A percentile compares a stretch with the other conserved stretches of the same genome.
Conservation (phyloP, 768 basidiomycete species). For the Rhizopogon vulgaris region DNA sequence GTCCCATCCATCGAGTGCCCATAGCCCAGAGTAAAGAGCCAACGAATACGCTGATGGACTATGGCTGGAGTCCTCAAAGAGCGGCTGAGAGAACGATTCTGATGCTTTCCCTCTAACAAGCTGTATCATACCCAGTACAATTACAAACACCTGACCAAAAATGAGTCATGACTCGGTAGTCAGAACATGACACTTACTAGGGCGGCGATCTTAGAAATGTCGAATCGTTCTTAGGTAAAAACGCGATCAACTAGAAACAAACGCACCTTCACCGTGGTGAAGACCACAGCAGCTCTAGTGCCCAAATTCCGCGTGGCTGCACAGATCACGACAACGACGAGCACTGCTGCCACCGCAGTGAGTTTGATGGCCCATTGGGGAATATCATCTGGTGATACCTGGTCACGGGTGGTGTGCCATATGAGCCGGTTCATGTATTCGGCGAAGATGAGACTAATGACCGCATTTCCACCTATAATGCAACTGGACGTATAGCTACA, state of each 20-base stretch:
- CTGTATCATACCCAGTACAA: conserved; percentile 73
- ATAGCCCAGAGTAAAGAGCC: conserved; percentile 92
- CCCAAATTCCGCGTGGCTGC: conserved; percentile 73
- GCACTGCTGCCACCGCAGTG: conserved; percentile 68
- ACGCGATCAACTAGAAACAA: neutral
- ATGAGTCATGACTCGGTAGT: neutral
- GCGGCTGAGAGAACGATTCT: conserved; percentile 55
- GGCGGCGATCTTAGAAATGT: conserved; percentile 45
- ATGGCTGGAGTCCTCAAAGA: conserved; percentile 67
- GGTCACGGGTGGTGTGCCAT: conserved; percentile 65
- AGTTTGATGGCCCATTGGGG: conserved; percentile 91
- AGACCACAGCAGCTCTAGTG: conserved; percentile 76
- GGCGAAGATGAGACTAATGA: conserved; percentile 83
- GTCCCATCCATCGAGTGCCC: conserved; percentile 98
- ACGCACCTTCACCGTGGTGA: conserved; percentile 79
- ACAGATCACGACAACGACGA: conserved; percentile 71
- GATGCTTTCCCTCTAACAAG: conserved; percentile 67
- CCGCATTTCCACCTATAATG: conserved; percentile 61
- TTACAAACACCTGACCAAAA: conserved; percentile 55
- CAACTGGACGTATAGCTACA: neutral
- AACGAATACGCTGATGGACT: conserved; percentile 85
- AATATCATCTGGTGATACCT: conserved; percentile 70
- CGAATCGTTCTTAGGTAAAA: neutral
- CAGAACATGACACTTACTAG: conserved; percentile 41
- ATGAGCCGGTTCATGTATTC: conserved; percentile 91